Conservation (phyloP, 257 asterid genomes). For the Salvia miltiorrhiza region DNA sequence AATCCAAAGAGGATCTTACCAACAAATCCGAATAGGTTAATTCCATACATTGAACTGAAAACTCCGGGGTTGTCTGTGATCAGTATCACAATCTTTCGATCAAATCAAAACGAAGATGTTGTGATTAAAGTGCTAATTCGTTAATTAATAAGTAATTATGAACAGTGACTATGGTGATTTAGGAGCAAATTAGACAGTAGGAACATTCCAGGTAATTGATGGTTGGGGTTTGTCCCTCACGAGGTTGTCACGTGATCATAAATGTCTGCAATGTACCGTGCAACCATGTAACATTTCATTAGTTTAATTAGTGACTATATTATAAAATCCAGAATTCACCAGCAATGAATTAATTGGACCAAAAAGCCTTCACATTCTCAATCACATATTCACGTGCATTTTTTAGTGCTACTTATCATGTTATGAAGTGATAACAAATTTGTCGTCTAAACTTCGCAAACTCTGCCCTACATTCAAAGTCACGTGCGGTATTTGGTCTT, state of each 20-base stretch:
- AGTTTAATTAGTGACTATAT: neutral
- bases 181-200: conserved; percentile 4
- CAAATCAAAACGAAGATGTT: conserved; percentile 21
- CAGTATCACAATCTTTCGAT: conserved; percentile 22
- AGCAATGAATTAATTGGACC: no score
- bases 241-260: conserved; percentile 37
- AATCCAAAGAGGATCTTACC: conserved; percentile 33
- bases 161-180: neutral
- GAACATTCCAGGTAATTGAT: conserved; percentile 23
- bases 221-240: conserved; percentile 22
- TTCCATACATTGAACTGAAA: conserved; percentile 22
- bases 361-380: no score
- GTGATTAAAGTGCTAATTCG: neutral
- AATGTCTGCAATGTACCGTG: conserved; percentile 30
- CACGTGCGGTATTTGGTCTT: no score
- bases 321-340: no score
- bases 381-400: no score
- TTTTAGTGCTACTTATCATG: no score
- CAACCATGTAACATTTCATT: conserved; percentile 27
- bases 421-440: no score
- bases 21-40: conserved; percentile 14
- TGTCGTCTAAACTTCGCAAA: no score
- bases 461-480: no score
- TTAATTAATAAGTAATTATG: neutral
- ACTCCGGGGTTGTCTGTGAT: conserved; percentile 14